Base-by-base conservation (phyloP, 1,139 yeast genomes). In the Casaregolazyma lundiana region DNA sequence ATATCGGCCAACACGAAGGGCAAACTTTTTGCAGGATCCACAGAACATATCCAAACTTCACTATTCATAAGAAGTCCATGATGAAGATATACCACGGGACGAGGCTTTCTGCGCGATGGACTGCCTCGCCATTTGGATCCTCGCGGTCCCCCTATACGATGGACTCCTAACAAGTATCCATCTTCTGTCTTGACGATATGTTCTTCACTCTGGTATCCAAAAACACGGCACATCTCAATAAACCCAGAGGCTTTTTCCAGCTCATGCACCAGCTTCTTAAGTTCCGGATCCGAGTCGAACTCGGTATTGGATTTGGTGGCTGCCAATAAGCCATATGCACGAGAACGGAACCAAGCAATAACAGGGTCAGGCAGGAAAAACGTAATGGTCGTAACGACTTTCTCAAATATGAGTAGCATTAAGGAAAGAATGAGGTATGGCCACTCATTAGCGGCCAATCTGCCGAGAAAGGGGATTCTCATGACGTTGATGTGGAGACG, bases 1-100 rank as follows among this genome's bases (percentile, higher is more conserved):
- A 80, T 63, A 52, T 86, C 90, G 48, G 83, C 86, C 40, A 90
- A 71, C 2, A 78, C 70, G 59, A 85, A 83, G 0, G 97, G 96
- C 46, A 90, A 65, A 58, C 86, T 85, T 44, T 75, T 72, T 35
- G 77, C 61, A 38, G 79, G 76, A 13, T 81, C 77, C 30, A 80
- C 63, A 21, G 61, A 62, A 24, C 92, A 78, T 39, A 85, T 79
- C 97, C 96, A 87, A 6, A 90, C 77, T 59, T 90, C 97, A 44
- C 94, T 81, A 61, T 83, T 81, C 97, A 90, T 90, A 54, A 90
- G 72, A 47, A 90, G 70, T 0, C 97, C 97, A 63, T 90, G 97
- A 60, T 90, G 97, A 46, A 90, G 71, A 60, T 87, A 90, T 0
- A 85, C 84, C 2, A 83, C 81, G 0, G 74, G 75, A 46, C 72